Percentiles rank a stretch among this genome's conserved stretches.
phyloP scores from a whole-genome alignment of 306 rosid genomes.

The Begonia fuchsioides region DNA sequence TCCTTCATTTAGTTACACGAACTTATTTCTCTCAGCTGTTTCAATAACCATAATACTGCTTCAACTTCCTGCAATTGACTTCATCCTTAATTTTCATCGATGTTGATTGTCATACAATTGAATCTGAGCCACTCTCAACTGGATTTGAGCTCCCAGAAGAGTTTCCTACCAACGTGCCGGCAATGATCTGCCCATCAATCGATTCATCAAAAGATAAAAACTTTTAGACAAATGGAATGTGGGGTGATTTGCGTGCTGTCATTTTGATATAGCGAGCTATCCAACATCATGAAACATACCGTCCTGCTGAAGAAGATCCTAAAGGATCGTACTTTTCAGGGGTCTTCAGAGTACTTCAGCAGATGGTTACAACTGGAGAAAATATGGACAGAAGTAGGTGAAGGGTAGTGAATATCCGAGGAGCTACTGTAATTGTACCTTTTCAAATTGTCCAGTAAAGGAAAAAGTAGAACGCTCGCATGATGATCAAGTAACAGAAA shows the following conservation, averaged over 20 bases:
- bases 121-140: slow-evolving; percentile 21
- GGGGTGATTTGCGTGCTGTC: slow-evolving; percentile 20
- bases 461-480: slow-evolving; percentile 84
- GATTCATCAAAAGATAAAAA: slow-evolving; percentile 24
- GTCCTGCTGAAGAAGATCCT: slow-evolving; percentile 29
- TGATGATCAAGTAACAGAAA: slow-evolving; percentile 85
- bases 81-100: slow-evolving; percentile 13
- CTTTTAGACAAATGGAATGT: slow-evolving; percentile 15
- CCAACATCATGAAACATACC: slow-evolving; percentile 16
- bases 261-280: slow-evolving; percentile 21
- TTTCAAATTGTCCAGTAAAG: slow-evolving; percentile 71
- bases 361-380: slow-evolving; percentile 91
- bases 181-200: slow-evolving; percentile 13
- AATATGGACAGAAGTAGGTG: slow-evolving; percentile 92
- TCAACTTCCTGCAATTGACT: slow-evolving; percentile 1
- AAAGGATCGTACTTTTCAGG: slow-evolving; percentile 23
- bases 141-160: slow-evolving; percentile 44
- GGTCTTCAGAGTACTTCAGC: slow-evolving; percentile 38
- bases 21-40: too few relatives aligned
- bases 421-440: slow-evolving; percentile 81
- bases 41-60: too few relatives aligned
- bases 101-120: slow-evolving; percentile 21
- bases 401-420: slow-evolving; percentile 91
- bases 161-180: slow-evolving; percentile 20
- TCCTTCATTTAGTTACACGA: too few relatives aligned